These are phyloP conservation scores for Epichloe sibirici DNA, from an alignment of 2,329 filamentous ascomycete genomes.

Conservation along the genomic window DNA sequence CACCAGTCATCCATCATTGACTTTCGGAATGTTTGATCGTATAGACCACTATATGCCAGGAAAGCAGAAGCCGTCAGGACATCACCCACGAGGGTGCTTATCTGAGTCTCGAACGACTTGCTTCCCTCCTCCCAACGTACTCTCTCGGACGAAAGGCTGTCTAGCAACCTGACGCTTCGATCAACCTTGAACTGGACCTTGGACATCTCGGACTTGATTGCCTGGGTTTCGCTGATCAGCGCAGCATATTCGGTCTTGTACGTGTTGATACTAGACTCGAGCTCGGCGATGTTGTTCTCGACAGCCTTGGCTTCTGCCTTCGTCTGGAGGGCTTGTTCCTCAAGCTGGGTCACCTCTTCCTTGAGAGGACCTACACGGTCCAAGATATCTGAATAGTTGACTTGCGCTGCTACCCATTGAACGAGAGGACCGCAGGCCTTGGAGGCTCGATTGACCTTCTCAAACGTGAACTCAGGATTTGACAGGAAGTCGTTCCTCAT, in stretches of 20 bases:
- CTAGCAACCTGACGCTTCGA: slow-evolving; percentile 83
- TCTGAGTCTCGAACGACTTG: slow-evolving; percentile 96
- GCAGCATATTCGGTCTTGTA: slow-evolving; percentile 96
- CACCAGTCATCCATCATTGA: slow-evolving; percentile 97
- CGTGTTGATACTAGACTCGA: slow-evolving; percentile 82
- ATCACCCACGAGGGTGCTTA: slow-evolving; percentile 90
- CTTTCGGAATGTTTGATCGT: slow-evolving; percentile 96
- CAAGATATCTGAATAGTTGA: slow-evolving; percentile 94
- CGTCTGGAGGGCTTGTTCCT: slow-evolving; percentile 80
- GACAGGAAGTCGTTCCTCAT: slow-evolving; percentile 90
- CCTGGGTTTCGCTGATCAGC: slow-evolving; percentile 91
- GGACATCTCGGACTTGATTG: slow-evolving; percentile 94
- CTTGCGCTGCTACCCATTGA: slow-evolving; percentile 93
- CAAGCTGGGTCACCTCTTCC: slow-evolving; percentile 76
- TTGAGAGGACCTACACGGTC: slow-evolving; percentile 87
- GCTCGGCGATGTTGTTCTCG: slow-evolving; percentile 68
- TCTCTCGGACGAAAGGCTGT: slow-evolving; percentile 89
- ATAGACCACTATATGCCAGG: slow-evolving; percentile 90
- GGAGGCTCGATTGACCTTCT: slow-evolving; percentile 89
- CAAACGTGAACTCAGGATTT: slow-evolving; percentile 90
- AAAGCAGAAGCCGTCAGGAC: slow-evolving; percentile 95
- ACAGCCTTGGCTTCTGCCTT: slow-evolving; percentile 90
- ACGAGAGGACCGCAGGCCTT: slow-evolving; percentile 95
- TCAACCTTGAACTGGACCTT: slow-evolving; percentile 97
- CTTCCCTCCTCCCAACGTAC: slow-evolving; percentile 93